phyloP scores from a whole-genome alignment of 768 basidiomycete genomes.

The Trametes coccinea region DNA sequence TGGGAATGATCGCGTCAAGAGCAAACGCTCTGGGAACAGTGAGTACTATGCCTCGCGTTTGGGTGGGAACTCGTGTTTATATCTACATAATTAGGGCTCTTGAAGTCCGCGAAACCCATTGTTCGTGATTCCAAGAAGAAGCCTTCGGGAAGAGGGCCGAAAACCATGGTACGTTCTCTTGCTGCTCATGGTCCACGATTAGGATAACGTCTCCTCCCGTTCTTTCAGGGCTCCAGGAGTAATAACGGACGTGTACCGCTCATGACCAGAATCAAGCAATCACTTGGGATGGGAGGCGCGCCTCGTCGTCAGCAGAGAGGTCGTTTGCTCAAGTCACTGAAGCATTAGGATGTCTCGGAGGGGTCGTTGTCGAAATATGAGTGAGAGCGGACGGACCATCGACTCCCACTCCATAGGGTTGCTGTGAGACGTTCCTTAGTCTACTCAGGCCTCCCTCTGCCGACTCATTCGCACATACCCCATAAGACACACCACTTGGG shows the following conservation, averaged over 20 bases:
- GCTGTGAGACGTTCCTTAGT: too few relatives aligned
- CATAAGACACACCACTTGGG: too few relatives aligned
- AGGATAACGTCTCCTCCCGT: too few relatives aligned
- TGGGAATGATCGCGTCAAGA: slow-evolving; percentile 36
- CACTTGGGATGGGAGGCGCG: slow-evolving; percentile 51
- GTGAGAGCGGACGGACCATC: not conserved
- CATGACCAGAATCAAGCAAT: slow-evolving; percentile 52
- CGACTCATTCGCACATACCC: too few relatives aligned
- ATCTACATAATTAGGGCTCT: slow-evolving; percentile 44
- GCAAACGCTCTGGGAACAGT: slow-evolving; percentile 54
- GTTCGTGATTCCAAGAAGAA: slow-evolving; percentile 46
- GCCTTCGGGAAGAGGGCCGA: slow-evolving; percentile 48
- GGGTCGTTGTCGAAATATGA: not conserved
- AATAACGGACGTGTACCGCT: slow-evolving; percentile 46
- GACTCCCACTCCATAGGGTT: too few relatives aligned
- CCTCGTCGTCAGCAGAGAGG: slow-evolving; percentile 32
- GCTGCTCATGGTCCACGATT: not conserved
- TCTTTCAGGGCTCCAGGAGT: slow-evolving; percentile 41
- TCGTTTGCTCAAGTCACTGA: not conserved
- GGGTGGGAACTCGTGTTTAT: slow-evolving; percentile 8
- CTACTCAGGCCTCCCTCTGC: too few relatives aligned
- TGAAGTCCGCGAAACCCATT: slow-evolving; percentile 43
- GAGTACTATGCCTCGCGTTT: slow-evolving; percentile 22
- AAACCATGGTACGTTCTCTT: slow-evolving; percentile 42
- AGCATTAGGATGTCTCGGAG: not conserved